phyloP scores from a whole-genome alignment of 225 moss, liverwort and hornwort species.

The Polytrichum formosum region DNA sequence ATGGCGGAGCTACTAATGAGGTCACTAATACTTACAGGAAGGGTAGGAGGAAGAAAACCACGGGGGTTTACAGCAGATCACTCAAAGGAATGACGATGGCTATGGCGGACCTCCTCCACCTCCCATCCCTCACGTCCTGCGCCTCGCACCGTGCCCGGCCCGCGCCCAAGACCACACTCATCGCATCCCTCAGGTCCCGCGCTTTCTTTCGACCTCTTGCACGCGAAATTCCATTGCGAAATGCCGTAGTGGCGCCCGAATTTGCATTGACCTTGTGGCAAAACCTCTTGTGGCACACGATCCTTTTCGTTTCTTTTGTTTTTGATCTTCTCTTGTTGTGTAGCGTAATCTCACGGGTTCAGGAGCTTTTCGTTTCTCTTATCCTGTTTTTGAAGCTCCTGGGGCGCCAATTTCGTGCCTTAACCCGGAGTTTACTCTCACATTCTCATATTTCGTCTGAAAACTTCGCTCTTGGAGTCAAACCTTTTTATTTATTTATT shows the following conservation, averaged over 20 bases:
- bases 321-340: neutral
- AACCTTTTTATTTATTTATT: no score
- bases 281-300: neutral
- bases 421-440: no score
- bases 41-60: neutral
- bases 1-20: neutral
- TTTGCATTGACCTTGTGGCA: neutral
- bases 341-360: no score
- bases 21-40: neutral
- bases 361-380: neutral
- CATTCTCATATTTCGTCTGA: no score
- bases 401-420: no score
- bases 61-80: neutral
- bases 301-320: neutral
- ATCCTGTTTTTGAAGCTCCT: no score
- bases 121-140: conserved; percentile 13
- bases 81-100: conserved; percentile 16
- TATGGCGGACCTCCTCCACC: conserved; percentile 43
- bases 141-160: conserved; percentile 21
- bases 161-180: neutral
- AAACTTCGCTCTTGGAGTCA: no score
- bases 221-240: conserved; percentile 1
- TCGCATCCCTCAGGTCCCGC: conserved; percentile 28
- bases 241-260: conserved; percentile 8
- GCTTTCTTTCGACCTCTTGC: conserved; percentile 7